phyloP scores from a whole-genome alignment of 1,139 yeast species.

The Sugiyamaella castrensis region DNA sequence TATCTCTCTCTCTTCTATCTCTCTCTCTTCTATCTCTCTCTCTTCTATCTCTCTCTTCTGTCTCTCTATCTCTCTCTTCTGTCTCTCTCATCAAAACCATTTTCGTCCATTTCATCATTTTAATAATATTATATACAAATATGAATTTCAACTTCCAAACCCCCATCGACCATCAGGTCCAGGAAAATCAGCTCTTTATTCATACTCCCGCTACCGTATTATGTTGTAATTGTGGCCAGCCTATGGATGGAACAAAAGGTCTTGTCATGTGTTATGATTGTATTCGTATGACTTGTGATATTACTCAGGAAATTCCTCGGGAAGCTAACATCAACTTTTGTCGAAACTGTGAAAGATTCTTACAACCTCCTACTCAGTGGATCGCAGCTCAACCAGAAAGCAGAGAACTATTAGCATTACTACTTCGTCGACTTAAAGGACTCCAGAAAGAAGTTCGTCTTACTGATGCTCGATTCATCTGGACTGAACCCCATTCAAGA shows the following conservation, averaged over 20 bases:
- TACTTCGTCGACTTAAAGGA: conserved; percentile 86
- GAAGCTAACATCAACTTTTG: conserved; percentile 92
- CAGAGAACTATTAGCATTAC: conserved; percentile 84
- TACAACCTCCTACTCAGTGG: conserved; percentile 96
- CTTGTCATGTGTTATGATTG: conserved; percentile 97
- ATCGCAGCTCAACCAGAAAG: conserved; percentile 86
- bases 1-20: no score
- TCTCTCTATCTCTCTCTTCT: no score
- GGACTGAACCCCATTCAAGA: conserved; percentile 99
- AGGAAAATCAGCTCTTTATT: conserved; percentile 15
- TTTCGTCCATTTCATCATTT: neutral
- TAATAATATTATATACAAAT: neutral
- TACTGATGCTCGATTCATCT: conserved; percentile 89
- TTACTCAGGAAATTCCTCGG: conserved; percentile 93
- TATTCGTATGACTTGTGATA: conserved; percentile 88
- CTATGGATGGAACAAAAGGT: conserved; percentile 93
- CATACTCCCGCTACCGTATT: conserved; percentile 57
- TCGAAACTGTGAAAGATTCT: conserved; percentile 92
- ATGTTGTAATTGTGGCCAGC: conserved; percentile 98
- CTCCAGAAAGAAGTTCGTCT: conserved; percentile 73
- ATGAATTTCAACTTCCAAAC: conserved; percentile 8
- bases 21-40: no score
- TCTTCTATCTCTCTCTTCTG: no score
- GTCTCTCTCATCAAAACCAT: no score
- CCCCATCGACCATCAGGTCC: conserved; percentile 12